Evolutionary conservation across 1,139 yeast genomes (phyloP).

Genomic region (Pichia sp.): DNA sequence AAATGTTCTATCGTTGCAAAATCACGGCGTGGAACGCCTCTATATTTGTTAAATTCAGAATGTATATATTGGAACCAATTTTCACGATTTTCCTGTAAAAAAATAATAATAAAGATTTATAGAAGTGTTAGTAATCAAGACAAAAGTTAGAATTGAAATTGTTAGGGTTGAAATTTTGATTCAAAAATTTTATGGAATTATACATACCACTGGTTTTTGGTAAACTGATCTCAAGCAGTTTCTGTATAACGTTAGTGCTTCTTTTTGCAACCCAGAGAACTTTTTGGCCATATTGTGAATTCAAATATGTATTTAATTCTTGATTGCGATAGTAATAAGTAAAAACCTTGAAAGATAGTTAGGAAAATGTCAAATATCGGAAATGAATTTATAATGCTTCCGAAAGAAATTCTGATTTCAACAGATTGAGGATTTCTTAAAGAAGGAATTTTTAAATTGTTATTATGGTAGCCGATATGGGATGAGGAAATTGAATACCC

Average conservation of each 20-base stretch:
- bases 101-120: neutral
- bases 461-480: no score
- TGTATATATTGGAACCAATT: slow-evolving; percentile 40
- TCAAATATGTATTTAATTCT: no score
- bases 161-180: no score
- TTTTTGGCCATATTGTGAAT: slow-evolving; percentile 13
- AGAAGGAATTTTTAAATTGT: no score
- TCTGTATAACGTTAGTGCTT: slow-evolving; percentile 57
- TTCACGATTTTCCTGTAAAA: slow-evolving; percentile 9
- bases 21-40: slow-evolving; percentile 62
- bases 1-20: slow-evolving; percentile 84
- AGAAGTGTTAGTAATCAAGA: neutral
- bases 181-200: neutral
- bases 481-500: no score
- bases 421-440: no score
- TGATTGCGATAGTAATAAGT: no score
- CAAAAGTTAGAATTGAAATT: neutral
- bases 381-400: no score
- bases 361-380: no score
- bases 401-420: no score
- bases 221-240: slow-evolving; percentile 48
- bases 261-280: slow-evolving; percentile 32
- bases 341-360: no score
- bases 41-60: slow-evolving; percentile 57
- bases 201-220: slow-evolving; percentile 46